Evolutionary conservation across 305 asterid species (phyloP).

Genomic region (Caryopteris hybrid): DNA sequence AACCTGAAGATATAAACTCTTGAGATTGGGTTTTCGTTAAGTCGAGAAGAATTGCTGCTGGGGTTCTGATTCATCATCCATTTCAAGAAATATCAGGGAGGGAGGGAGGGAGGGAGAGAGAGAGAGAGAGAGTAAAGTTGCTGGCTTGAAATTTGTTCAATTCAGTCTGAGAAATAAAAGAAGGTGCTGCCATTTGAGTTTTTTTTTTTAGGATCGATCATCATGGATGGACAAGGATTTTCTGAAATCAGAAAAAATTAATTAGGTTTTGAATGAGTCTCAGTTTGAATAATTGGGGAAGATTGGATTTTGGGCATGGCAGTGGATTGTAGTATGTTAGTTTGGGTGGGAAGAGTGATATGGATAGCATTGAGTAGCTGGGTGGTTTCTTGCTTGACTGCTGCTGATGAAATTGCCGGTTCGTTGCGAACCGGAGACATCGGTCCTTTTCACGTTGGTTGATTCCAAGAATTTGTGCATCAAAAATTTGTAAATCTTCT

Average conservation of each 20-base stretch:
- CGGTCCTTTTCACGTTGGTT: constrained; percentile 59
- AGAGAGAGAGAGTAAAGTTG: not conserved
- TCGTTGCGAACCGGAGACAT: constrained; percentile 52
- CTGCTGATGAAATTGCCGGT: constrained; percentile 80
- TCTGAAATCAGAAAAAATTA: not conserved
- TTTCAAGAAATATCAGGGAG: too few species aligned
- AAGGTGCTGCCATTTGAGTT: not conserved
- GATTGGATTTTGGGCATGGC: constrained; percentile 41
- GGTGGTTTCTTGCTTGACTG: constrained; percentile 66
- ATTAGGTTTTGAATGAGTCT: constrained; percentile 6
- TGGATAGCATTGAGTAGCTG: constrained; percentile 63
- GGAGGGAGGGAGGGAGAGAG: too few species aligned
- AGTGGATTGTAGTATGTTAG: constrained; percentile 53
- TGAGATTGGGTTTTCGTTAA: constrained; percentile 8
- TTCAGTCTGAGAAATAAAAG: not conserved
- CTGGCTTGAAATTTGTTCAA: not conserved
- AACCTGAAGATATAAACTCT: not conserved
- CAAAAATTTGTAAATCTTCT: not conserved
- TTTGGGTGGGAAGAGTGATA: constrained; percentile 59
- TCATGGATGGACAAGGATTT: not conserved
- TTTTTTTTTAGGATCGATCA: not conserved
- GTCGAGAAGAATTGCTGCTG: constrained; percentile 8
- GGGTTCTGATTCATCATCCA: not conserved
- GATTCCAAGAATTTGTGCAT: constrained; percentile 12
- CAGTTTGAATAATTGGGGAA: constrained; percentile 25